Evolutionary conservation across 257 asterid species (phyloP), one percentile per base, ranked within the genome.

Genomic region (Plantago major): DNA sequence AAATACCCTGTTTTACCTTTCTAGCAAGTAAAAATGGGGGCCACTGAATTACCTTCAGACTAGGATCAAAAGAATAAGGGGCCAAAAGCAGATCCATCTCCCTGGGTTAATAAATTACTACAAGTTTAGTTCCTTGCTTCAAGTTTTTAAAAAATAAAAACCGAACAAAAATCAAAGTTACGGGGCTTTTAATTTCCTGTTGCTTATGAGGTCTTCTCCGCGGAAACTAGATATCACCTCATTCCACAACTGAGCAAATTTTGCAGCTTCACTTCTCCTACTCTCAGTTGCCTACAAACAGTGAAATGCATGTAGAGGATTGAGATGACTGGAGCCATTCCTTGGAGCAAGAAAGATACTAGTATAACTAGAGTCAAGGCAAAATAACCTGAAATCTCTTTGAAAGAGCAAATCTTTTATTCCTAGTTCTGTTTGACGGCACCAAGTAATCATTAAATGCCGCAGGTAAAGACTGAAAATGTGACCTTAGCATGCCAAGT

Each of bases 61-160:
- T 78, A 52, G 95, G 89, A 78, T 92, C 99, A 30, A 94, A 92
- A 61, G 96, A 83, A 81, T 92, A 84, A 46, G 99, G 99, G 73
- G 89, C 97, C 54, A 92, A 82, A 65, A 92, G 90, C 77, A 92
- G 81, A 78, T 92, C 99, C 99, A 92, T 92, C 88, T 92, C 99
- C 89, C 99, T 92, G 97, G 74, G 72, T 63, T 66, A 70, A 64
- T 60, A 37, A 62, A 38, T 52, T 18, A 22, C 26, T 66, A 10
- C 60, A 66, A 59, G 37, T 70, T 88, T 56, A 81, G 77, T 69
- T 78, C 74, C 75, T 58, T 19, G 45, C 42, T 53, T 28, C 6
- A 51, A 63, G 63, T 26, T 12, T 60, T 42, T 44, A 1, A 45
- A 67, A 22, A 50, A 38, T 28, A 17, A 15, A 43, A 58, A 15